Conservation (phyloP, 768 basidiomycete genomes). For the Galerina sulciceps region DNA sequence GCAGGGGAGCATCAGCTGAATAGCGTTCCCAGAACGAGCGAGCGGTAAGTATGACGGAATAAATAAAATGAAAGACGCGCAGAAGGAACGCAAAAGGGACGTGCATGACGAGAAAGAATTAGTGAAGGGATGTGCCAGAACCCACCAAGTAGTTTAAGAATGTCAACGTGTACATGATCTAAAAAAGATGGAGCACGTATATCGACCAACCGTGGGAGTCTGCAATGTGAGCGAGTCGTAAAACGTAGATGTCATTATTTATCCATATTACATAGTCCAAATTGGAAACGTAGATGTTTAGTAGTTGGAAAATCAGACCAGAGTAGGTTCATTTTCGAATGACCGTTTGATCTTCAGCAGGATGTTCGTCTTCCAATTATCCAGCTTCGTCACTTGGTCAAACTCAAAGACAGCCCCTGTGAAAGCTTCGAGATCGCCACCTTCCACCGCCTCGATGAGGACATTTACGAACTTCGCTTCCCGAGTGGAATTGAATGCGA, state of each 20-base stretch:
- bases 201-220: constrained; percentile 55
- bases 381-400: constrained; percentile 90
- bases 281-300: background rate
- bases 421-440: constrained; percentile 60
- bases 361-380: constrained; percentile 95
- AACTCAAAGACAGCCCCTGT: constrained; percentile 89
- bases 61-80: constrained; percentile 59
- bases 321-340: constrained; percentile 53
- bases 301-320: constrained; percentile 31
- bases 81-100: constrained; percentile 53
- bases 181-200: constrained; percentile 46
- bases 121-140: constrained; percentile 3
- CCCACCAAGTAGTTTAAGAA: constrained; percentile 7
- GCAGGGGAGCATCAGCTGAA: constrained; percentile 42
- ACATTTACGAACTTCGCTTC: constrained; percentile 88
- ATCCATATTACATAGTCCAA: constrained; percentile 1
- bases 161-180: constrained; percentile 21
- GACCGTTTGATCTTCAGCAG: constrained; percentile 88
- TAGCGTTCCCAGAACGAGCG: constrained; percentile 43
- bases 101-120: constrained; percentile 37
- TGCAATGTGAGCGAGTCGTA: no score
- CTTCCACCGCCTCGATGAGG: constrained; percentile 72
- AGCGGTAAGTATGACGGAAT: constrained; percentile 47
- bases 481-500: constrained; percentile 84
- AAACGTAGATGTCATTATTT: background rate